These are phyloP conservation scores for Macaranga tanarius DNA, from an alignment of 441 rosid genomes.

Conservation along the genomic window DNA sequence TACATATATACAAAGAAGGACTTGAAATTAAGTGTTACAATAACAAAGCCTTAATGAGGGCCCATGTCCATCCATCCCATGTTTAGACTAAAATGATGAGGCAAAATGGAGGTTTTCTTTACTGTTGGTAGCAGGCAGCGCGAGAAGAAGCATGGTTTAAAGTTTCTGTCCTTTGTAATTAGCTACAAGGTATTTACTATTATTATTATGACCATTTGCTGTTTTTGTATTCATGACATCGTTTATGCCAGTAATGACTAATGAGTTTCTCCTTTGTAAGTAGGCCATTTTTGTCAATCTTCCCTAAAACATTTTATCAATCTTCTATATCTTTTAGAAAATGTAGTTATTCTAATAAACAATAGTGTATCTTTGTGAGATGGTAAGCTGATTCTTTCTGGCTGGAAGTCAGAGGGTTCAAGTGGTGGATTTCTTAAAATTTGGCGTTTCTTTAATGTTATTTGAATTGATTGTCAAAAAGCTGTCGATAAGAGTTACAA, in stretches of 20 bases:
- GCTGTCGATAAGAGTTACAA: background rate
- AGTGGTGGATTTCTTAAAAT: background rate
- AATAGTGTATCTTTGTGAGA: background rate
- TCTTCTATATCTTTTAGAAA: background rate
- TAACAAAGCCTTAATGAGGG: too few relatives aligned
- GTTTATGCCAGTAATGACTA: background rate
- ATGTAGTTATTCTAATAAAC: background rate
- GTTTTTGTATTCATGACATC: background rate
- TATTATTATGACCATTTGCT: too few relatives aligned
- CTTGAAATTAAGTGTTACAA: too few relatives aligned
- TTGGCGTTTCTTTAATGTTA: background rate
- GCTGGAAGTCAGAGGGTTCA: background rate
- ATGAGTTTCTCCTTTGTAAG: background rate
- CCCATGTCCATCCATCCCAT: too few relatives aligned
- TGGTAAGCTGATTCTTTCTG: background rate
- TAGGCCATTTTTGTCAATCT: background rate
- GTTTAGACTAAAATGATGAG: too few relatives aligned
- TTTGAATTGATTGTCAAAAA: background rate
- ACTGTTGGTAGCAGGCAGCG: slow-evolving; percentile 91
- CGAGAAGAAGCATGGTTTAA: slow-evolving; percentile 97
- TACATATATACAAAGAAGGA: too few relatives aligned
- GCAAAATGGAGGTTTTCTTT: slow-evolving; percentile 59
- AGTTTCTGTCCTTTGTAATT: slow-evolving; percentile 53
- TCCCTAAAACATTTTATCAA: background rate
- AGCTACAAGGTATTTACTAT: background rate